Percentiles rank a stretch among this genome's conserved stretches.
These are phyloP conservation scores for Brassica hybrid DNA, from an alignment of 441 rosid species.

Conservation along the genomic window DNA sequence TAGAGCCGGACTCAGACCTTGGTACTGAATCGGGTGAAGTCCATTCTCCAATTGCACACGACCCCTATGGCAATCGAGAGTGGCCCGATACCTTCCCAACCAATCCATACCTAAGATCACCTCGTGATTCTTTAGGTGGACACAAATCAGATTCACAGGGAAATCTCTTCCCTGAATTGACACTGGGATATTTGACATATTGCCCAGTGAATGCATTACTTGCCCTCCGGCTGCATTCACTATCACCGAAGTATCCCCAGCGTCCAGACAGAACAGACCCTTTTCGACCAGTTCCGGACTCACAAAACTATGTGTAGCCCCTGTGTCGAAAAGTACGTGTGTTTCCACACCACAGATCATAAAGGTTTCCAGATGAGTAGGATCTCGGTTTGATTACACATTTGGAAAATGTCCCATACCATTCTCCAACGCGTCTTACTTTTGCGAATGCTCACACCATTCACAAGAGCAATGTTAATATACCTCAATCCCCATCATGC, in stretches of 20 bases:
- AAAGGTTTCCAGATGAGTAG: too few relatives aligned
- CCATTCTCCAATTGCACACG: not conserved
- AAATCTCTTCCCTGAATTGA: too few relatives aligned
- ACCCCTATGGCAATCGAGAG: not conserved
- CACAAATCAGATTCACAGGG: too few relatives aligned
- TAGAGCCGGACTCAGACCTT: not conserved
- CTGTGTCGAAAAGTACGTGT: not conserved
- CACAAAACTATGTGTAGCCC: not conserved
- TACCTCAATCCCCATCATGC: too few relatives aligned
- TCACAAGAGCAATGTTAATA: too few relatives aligned
- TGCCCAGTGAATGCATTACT: too few relatives aligned
- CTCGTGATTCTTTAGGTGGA: too few relatives aligned
- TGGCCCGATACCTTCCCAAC: not conserved
- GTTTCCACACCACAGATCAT: not conserved
- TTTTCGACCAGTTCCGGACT: not conserved
- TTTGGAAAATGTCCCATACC: too few relatives aligned
- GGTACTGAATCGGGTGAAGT: not conserved
- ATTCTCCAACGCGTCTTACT: too few relatives aligned
- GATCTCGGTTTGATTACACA: too few relatives aligned
- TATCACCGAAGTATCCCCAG: not conserved
- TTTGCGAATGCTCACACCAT: too few relatives aligned
- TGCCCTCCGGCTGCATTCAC: not conserved
- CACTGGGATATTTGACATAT: too few relatives aligned
- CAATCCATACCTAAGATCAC: not conserved
- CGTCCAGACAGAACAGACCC: not conserved